Evolutionary conservation across 805 yeast species (phyloP).

Genomic region (Saturnispora sanitii): DNA sequence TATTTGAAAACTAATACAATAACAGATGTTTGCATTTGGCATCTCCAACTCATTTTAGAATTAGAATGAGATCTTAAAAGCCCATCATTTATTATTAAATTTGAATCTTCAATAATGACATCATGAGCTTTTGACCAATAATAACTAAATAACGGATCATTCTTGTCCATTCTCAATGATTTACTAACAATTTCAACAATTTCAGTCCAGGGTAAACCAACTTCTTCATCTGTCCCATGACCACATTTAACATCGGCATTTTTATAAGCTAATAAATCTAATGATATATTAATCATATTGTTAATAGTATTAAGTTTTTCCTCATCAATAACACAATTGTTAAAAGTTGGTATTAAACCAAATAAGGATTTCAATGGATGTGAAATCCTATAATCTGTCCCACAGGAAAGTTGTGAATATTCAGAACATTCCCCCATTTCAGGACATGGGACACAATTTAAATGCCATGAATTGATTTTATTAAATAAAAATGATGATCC

Average conservation of each 20-base stretch:
- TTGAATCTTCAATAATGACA: constrained; percentile 13
- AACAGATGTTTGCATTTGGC: constrained; percentile 21
- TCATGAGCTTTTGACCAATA: constrained; percentile 20
- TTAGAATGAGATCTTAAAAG: constrained; percentile 22
- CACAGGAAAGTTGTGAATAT: constrained; percentile 54
- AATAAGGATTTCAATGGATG: constrained; percentile 44
- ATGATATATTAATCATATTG: constrained; percentile 54
- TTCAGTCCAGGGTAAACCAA: constrained; percentile 50
- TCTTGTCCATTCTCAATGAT: constrained; percentile 31
- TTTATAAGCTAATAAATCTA: constrained; percentile 55
- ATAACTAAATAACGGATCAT: constrained; percentile 18
- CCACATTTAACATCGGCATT: constrained; percentile 50
- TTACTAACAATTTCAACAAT: constrained; percentile 43
- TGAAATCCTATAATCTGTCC: constrained; percentile 49
- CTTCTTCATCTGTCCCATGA: constrained; percentile 24
- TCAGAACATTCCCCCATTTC: constrained; percentile 69
- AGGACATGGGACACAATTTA: constrained; percentile 74
- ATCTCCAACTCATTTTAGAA: constrained; percentile 22
- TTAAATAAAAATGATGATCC: constrained; percentile 13
- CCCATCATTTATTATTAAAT: constrained; percentile 10
- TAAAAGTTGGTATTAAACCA: constrained; percentile 52
- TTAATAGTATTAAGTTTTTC: constrained; percentile 60
- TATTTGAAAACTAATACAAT: constrained; percentile 16
- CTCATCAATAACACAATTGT: constrained; percentile 68
- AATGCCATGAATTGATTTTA: constrained; percentile 42